These are phyloP conservation scores for Scytalidium sp. DNA, from an alignment of 2,329 filamentous ascomycete genomes.

Conservation along the genomic window DNA sequence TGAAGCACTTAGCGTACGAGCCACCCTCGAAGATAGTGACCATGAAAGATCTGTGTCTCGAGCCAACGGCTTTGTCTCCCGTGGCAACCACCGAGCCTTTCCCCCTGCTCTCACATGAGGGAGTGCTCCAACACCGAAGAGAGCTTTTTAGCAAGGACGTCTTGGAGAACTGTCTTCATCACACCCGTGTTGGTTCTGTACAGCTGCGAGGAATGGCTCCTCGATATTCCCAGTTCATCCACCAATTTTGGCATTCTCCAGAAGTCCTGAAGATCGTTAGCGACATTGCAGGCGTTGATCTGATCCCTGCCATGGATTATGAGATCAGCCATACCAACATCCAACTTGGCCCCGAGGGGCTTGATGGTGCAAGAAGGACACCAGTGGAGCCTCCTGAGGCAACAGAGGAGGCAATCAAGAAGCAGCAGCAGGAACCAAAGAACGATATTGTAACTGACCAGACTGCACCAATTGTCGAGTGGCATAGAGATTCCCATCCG, in stretches of 20 bases:
- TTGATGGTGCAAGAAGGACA: conserved; percentile 1
- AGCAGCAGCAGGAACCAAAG: conserved; percentile 27
- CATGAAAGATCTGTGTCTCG: conserved; percentile 57
- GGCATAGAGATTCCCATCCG: conserved; percentile 64
- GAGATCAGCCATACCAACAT: conserved; percentile 54
- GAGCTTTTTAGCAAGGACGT: conserved; percentile 38
- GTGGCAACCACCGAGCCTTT: conserved; percentile 61
- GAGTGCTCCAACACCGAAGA: conserved; percentile 53
- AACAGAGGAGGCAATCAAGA: conserved; percentile 15
- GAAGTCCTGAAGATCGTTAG: conserved; percentile 7
- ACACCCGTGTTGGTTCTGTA: conserved; percentile 23
- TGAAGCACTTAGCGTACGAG: conserved; percentile 50
- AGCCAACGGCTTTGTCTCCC: conserved; percentile 51
- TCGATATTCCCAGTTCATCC: conserved; percentile 29
- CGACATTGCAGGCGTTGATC: conserved; percentile 48
- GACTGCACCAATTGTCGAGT: conserved; percentile 54
- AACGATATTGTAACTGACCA: conserved; percentile 38
- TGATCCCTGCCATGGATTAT: conserved; percentile 50
- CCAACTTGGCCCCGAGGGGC: conserved; percentile 8
- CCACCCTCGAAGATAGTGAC: conserved; percentile 44
- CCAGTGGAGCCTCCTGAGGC: not conserved
- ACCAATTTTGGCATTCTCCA: conserved; percentile 23
- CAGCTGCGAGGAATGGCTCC: conserved; percentile 28
- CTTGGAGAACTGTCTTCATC: conserved; percentile 3
- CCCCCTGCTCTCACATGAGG: conserved; percentile 54